Evolutionary conservation across 805 yeast genomes (phyloP), one percentile per base, ranked within the genome.

Genomic region (Kodamaea hsintzibuensis): DNA sequence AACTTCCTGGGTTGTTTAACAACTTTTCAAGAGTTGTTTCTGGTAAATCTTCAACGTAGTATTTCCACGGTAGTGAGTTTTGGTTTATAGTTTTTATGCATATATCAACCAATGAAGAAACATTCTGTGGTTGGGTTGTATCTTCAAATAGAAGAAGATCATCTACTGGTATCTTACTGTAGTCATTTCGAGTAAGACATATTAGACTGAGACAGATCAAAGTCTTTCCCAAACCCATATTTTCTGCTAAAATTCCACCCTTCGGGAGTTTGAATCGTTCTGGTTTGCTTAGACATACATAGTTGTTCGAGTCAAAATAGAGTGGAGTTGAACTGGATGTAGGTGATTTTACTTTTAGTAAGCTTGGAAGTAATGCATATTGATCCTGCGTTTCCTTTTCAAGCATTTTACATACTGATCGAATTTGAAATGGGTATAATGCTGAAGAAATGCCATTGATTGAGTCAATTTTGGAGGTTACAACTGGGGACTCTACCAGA

Each of bases 151-250:
- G 55, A 5, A 69, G 53, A 33, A 64, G 39, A 49, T 69, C 69
- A 2, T 57, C 57, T 7, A 27, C 17, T 0, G 87, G 86, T 2
- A 75, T 70, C 38, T 66, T 51, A 1, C 88, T 75, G 1, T 78
- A 61, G 48, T 86, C 87, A 59, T 65, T 69, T 57, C 79, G 82
- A 0, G 91, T 79, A 7, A 79, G 60, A 57, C 86, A 80, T 0
- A 86, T 75, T 48, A 84, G 68, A 2, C 85, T 81, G 25, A 84
- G 66, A 59, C 86, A 82, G 4, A 84, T 83, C 48, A 83, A 74
- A 0, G 89, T 84, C 62, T 84, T 84, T 0, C 89, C 89, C 40
- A 83, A 68, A 0, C 89, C 89, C 88, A 84, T 84, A 74, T 83
- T 83, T 54, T 84, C 89, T 1, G 88, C 88, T 13, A 84, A 64